Conservation (phyloP, 495 filamentous ascomycete species). For the Hypoxylon rickii region DNA sequence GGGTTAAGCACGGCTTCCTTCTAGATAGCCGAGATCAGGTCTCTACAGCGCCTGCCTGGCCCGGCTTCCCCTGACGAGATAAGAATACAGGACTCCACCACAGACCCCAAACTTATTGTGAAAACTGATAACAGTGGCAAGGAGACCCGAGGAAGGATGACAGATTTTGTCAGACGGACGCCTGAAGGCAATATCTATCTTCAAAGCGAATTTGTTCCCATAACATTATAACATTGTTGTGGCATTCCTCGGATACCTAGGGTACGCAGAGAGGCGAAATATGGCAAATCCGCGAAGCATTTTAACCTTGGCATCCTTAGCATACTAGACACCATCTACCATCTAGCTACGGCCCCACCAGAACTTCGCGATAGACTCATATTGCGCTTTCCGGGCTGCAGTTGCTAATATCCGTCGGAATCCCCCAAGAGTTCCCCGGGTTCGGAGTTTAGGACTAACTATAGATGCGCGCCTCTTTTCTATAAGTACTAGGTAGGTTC, state of each 20-base stretch:
- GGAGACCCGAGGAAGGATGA: constrained; percentile 13
- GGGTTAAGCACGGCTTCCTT: constrained; percentile 29
- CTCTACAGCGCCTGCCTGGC: constrained; percentile 10
- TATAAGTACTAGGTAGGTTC: no score
- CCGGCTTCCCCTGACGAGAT: constrained; percentile 30
- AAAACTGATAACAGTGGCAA: constrained; percentile 8
- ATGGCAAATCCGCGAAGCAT: no score
- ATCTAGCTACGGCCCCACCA: no score
- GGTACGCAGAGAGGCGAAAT: neutral
- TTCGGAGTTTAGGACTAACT: no score
- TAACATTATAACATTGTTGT: neutral
- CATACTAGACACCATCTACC: no score
- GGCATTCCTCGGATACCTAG: neutral
- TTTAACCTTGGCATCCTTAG: neutral
- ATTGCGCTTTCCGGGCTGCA: no score
- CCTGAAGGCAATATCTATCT: constrained; percentile 26
- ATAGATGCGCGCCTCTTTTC: no score
- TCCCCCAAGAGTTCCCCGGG: no score
- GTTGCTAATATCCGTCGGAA: no score
- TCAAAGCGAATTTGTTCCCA: constrained; percentile 23
- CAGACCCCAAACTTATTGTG: neutral
- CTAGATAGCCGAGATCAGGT: constrained; percentile 14
- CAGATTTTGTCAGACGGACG: constrained; percentile 30
- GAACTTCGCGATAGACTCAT: no score
- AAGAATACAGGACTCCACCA: constrained; percentile 29